Evolutionary conservation across 2,329 filamentous ascomycete genomes (phyloP).

Genomic region (Monosporascus cannonballus): DNA sequence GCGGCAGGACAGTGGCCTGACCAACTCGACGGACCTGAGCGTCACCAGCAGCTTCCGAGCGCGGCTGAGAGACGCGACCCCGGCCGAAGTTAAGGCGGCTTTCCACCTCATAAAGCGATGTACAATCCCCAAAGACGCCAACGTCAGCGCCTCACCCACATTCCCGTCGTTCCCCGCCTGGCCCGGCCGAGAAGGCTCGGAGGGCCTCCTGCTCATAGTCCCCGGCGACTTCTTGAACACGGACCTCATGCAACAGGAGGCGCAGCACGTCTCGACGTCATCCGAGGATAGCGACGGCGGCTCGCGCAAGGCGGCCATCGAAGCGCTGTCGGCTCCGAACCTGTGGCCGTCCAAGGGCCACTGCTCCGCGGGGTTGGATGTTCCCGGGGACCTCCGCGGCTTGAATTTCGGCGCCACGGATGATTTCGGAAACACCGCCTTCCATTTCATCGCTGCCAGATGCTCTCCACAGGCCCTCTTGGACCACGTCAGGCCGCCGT

Average conservation of each 20-base stretch:
- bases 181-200: not conserved
- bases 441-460: constrained; percentile 31
- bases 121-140: constrained; percentile 21
- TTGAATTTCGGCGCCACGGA: constrained; percentile 35
- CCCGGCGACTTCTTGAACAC: constrained; percentile 44
- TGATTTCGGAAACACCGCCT: constrained; percentile 46
- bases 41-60: constrained; percentile 15
- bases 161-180: not conserved
- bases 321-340: constrained; percentile 5
- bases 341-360: constrained; percentile 4
- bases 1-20: constrained; percentile 20
- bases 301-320: constrained; percentile 27
- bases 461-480: constrained; percentile 14
- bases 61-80: constrained; percentile 15
- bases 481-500: constrained; percentile 11
- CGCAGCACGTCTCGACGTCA: constrained; percentile 13
- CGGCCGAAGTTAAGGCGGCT: constrained; percentile 14
- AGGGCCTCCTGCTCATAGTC: constrained; percentile 25
- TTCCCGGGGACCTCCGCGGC: constrained; percentile 19
- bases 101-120: constrained; percentile 22
- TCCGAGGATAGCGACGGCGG: constrained; percentile 21
- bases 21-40: constrained; percentile 22
- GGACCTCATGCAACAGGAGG: constrained; percentile 9
- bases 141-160: constrained; percentile 8
- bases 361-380: constrained; percentile 8